Evolutionary conservation across 495 filamentous ascomycete species (phyloP).

Genomic region (Aspergillus conjunctus): DNA sequence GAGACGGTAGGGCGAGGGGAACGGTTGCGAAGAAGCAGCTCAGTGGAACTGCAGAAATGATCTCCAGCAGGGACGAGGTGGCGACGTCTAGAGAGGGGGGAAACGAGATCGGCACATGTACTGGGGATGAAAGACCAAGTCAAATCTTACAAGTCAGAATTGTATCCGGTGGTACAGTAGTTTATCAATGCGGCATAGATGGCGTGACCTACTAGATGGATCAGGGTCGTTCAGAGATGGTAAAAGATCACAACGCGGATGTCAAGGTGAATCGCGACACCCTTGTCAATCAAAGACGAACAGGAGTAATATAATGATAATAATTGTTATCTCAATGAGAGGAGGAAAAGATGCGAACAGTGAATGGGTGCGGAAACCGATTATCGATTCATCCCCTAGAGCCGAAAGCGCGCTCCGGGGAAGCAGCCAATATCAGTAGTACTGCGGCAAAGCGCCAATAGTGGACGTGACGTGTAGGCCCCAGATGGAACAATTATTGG

Average conservation of each 20-base stretch:
- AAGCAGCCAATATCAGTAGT: not conserved
- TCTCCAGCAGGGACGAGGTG: slow-evolving; percentile 5
- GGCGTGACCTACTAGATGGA: slow-evolving; percentile 12
- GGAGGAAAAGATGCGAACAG: not conserved
- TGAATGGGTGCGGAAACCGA: slow-evolving; percentile 5
- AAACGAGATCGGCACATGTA: slow-evolving; percentile 10
- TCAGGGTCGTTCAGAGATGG: not conserved
- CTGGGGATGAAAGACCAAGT: slow-evolving; percentile 6
- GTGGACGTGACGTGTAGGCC: slow-evolving; percentile 23
- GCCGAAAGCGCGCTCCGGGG: slow-evolving; percentile 6
- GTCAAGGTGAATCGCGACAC: not conserved
- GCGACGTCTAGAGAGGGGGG: not conserved
- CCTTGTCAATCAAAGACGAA: not conserved
- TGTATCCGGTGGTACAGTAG: slow-evolving; percentile 5
- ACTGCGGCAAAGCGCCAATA: slow-evolving; percentile 17
- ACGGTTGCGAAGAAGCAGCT: not conserved
- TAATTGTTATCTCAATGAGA: not conserved
- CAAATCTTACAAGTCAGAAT: slow-evolving; percentile 22
- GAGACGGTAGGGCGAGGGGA: not conserved
- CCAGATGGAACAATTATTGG: not conserved
- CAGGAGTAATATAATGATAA: not conserved
- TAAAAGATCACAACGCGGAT: not conserved
- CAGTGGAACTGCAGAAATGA: slow-evolving; percentile 2
- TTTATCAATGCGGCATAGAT: slow-evolving; percentile 7
- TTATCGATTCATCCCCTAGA: slow-evolving; percentile 18